Base-by-base conservation (phyloP, 306 rosid genomes). In the Begonia loranthoides region DNA sequence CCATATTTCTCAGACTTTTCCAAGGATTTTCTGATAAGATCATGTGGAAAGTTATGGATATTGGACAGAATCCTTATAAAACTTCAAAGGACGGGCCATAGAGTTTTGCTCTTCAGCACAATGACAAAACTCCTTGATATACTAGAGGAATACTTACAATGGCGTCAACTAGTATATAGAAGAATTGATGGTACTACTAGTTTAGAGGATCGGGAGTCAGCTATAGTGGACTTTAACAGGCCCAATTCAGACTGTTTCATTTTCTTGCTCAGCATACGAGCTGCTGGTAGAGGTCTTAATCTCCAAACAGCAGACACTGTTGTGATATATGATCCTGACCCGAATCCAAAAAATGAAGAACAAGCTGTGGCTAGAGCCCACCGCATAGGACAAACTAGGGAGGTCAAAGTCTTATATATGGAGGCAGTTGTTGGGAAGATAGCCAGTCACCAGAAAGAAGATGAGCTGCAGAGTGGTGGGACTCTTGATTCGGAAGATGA, bases 361-460 rank as follows among this genome's bases (percentile, higher is more conserved):
- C 97, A 85, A 73, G 97, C 97, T 56, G 97, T 90, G 71, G 97
- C 97, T 38, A 85, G 97, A 67, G 97, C 97, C 69, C 95, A 90
- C 60, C 97, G 97, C 34, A 90, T 90, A 70, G 97, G 97, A 68
- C 97, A 90, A 66, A 85, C 41, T 61, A 78, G 97, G 67, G 97
- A 90, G 72, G 97, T 90, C 70, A 85, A 66, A 73, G 97, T 90
- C 61, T 73, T 90, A 60, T 90, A 90, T 73, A 76, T 90, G 97
- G 97, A 90, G 73, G 97, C 97, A 54, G 95, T 90, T 65, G 97
- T 90, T 59, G 95, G 78, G 71, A 80, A 90, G 73, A 76, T 85
- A 51, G 33, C 95, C 28, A 90, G 95, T 73, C 84, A 85, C 66
- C 83, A 85, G 70, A 90, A 82, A 65, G 97, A 90, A 63, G 95